Percentiles rank a stretch among this genome's conserved stretches.
phyloP scores from a whole-genome alignment of 164 flowering plant species.

The Berberis thunbergii region DNA sequence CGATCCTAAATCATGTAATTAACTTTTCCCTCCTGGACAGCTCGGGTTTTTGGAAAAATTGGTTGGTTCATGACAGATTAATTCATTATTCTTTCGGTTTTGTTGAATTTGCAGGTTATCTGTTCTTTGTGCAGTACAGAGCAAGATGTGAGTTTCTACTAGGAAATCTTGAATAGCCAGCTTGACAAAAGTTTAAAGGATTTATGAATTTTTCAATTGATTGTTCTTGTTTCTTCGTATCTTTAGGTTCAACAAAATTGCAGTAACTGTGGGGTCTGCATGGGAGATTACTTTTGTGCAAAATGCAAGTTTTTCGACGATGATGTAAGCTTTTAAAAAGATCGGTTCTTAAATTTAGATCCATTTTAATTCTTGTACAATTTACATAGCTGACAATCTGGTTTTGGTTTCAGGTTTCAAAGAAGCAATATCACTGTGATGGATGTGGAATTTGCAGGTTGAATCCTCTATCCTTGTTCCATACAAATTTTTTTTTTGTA shows the following conservation, averaged over 20 bases:
- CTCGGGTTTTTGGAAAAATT: too few relatives aligned
- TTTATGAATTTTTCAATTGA: not conserved
- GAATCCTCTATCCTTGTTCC: not conserved
- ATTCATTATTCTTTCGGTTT: too few relatives aligned
- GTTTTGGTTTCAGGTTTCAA: constrained; percentile 45
- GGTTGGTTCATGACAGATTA: too few relatives aligned
- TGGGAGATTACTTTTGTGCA: constrained; percentile 77
- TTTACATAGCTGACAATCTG: not conserved
- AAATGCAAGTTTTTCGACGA: constrained; percentile 89
- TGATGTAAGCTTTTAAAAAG: constrained; percentile 37
- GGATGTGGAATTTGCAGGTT: constrained; percentile 90
- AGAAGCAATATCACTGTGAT: constrained; percentile 86
- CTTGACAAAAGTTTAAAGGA: too few relatives aligned
- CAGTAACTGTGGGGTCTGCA: constrained; percentile 68
- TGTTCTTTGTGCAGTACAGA: too few relatives aligned
- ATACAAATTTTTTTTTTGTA: not conserved
- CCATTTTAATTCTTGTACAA: not conserved
- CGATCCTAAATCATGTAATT: too few relatives aligned
- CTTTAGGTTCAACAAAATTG: constrained; percentile 67
- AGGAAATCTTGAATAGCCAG: too few relatives aligned
- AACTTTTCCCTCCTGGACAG: too few relatives aligned
- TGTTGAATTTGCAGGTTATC: too few relatives aligned
- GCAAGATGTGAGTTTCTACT: too few relatives aligned
- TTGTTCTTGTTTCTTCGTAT: constrained; percentile 5
- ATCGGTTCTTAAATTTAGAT: not conserved